Conservation (phyloP, 2,329 filamentous ascomycete species). For the Trichothecium roseum region DNA sequence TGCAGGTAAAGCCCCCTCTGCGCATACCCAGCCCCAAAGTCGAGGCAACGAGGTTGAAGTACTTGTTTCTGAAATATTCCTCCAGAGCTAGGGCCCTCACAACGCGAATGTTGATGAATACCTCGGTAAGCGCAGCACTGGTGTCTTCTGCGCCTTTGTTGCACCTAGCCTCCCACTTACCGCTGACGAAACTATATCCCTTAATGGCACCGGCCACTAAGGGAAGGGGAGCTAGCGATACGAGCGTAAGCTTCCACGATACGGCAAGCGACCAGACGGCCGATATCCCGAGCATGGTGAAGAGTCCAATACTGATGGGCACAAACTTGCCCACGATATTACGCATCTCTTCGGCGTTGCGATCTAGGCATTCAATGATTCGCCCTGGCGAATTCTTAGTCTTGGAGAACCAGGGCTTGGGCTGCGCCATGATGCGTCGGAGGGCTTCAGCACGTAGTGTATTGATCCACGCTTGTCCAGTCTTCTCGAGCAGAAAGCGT, state of each 20-base stretch:
- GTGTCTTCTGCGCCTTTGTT: conserved; percentile 52
- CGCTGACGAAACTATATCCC: conserved; percentile 53
- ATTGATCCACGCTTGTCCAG: conserved; percentile 70
- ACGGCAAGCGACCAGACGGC: conserved; percentile 63
- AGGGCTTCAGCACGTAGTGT: conserved; percentile 58
- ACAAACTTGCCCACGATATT: conserved; percentile 72
- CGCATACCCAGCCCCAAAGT: conserved; percentile 53
- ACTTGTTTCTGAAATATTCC: conserved; percentile 55
- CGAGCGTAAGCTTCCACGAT: conserved; percentile 73
- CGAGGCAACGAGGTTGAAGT: conserved; percentile 36
- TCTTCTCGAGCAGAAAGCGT: conserved; percentile 61
- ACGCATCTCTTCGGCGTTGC: conserved; percentile 78
- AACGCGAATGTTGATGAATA: conserved; percentile 68
- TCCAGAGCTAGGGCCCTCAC: conserved; percentile 70
- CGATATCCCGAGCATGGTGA: conserved; percentile 57
- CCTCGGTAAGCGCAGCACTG: conserved; percentile 54
- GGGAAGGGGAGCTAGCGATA: conserved; percentile 60
- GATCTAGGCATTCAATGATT: conserved; percentile 64
- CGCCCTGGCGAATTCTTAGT: conserved; percentile 51
- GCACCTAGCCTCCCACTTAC: conserved; percentile 60
- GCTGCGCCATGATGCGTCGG: conserved; percentile 61
- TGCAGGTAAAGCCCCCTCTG: conserved; percentile 56
- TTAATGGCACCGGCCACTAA: conserved; percentile 57
- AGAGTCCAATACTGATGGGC: conserved; percentile 56
- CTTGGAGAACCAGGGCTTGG: conserved; percentile 67